phyloP scores from a whole-genome alignment of 495 filamentous ascomycete species.

The Letharia lupina region DNA sequence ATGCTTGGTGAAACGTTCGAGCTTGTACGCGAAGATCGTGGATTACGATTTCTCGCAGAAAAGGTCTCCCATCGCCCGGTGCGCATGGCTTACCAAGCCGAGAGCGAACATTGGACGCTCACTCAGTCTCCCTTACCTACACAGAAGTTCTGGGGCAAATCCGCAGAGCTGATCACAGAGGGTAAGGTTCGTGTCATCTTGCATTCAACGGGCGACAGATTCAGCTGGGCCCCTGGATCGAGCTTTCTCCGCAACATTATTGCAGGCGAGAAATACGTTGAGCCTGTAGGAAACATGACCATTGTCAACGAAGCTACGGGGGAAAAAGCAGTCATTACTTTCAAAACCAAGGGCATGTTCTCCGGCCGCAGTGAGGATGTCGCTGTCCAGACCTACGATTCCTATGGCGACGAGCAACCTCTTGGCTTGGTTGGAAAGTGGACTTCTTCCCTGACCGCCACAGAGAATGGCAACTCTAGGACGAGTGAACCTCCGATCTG shows the following conservation, averaged over 20 bases:
- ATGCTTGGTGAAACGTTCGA: conserved; percentile 96
- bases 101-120: conserved; percentile 72
- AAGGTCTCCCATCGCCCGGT: conserved; percentile 92
- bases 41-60: conserved; percentile 83
- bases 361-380: conserved; percentile 90
- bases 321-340: conserved; percentile 69
- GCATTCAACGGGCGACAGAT: conserved; percentile 64
- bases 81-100: conserved; percentile 85
- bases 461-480: conserved; percentile 47
- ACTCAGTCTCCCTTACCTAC: conserved; percentile 77
- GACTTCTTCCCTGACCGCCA: conserved; percentile 61
- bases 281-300: conserved; percentile 82
- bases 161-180: conserved; percentile 83
- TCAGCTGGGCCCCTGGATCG: conserved; percentile 75
- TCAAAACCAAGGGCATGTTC: conserved; percentile 93
- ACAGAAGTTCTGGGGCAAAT: conserved; percentile 99
- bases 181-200: conserved; percentile 70
- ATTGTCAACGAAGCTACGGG: conserved; percentile 75
- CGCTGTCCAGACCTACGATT: conserved; percentile 57
- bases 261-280: conserved; percentile 95
- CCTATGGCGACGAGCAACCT: conserved; percentile 51
- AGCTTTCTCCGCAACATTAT: conserved; percentile 93
- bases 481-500: conserved; percentile 55
- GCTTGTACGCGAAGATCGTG: conserved; percentile 78
- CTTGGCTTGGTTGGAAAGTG: conserved; percentile 70